These are phyloP conservation scores for Fusarium sp. DNA, from an alignment of 2,329 filamentous ascomycete genomes.

Conservation along the genomic window DNA sequence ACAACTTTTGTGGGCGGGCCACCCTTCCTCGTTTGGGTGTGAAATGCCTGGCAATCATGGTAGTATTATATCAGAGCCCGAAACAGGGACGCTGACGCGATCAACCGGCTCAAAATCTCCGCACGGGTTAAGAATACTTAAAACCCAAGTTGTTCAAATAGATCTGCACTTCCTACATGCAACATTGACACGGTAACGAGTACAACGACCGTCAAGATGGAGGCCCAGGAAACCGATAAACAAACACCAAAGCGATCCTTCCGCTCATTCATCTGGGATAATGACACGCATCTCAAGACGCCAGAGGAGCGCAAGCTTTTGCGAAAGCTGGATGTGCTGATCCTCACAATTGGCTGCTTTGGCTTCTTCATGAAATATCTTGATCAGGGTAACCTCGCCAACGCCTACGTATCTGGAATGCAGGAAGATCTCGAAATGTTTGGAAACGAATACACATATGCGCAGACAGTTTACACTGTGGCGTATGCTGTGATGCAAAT, in stretches of 20 bases:
- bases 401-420: constrained; percentile 11
- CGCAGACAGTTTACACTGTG: constrained; percentile 1
- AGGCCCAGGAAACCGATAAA: not conserved
- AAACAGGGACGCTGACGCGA: not conserved
- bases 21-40: not conserved
- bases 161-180: not conserved
- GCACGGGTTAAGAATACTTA: not conserved
- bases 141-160: not conserved
- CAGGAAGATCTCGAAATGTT: constrained; percentile 3
- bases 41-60: not conserved
- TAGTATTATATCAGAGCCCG: not conserved
- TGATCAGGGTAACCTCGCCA: constrained; percentile 8
- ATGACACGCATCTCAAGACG: constrained; percentile 13
- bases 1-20: not conserved
- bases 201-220: not conserved
- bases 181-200: not conserved
- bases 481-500: constrained; percentile 5
- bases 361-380: constrained; percentile 22
- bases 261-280: constrained; percentile 23
- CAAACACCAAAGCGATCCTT: not conserved
- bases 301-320: constrained; percentile 23
- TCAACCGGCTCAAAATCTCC: not conserved
- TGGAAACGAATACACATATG: constrained; percentile 5
- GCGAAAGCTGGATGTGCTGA: constrained; percentile 16
- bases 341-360: constrained; percentile 10